Evolutionary conservation across 2,329 filamentous ascomycete genomes (phyloP).

Genomic region (Neopestalotiopsis clavispora): DNA sequence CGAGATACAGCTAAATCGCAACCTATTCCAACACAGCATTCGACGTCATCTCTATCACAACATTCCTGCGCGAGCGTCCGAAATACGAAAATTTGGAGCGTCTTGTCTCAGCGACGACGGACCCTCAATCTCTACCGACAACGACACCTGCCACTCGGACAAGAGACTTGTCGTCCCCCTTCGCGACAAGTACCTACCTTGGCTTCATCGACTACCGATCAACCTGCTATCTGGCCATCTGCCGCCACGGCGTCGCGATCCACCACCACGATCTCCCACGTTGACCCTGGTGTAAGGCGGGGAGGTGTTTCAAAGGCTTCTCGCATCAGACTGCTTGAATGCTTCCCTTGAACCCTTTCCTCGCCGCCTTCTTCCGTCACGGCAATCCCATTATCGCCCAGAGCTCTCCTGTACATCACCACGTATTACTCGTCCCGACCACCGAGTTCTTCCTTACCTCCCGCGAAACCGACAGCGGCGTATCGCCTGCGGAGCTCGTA

Average conservation of each 20-base stretch:
- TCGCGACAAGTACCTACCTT: constrained; percentile 9
- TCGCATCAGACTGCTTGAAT: constrained; percentile 66
- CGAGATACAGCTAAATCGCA: constrained; percentile 6
- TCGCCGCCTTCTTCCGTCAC: constrained; percentile 93
- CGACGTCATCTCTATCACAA: background rate
- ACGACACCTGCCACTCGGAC: background rate
- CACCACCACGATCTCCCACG: constrained; percentile 8
- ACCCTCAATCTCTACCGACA: background rate
- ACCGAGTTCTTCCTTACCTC: constrained; percentile 89
- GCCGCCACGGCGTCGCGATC: constrained; percentile 2
- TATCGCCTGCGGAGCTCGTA: constrained; percentile 78
- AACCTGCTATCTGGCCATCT: background rate
- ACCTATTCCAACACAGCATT: constrained; percentile 5
- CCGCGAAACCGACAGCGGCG: constrained; percentile 85
- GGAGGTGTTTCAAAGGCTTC: constrained; percentile 25
- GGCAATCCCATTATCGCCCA: constrained; percentile 83
- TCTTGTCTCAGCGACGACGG: background rate
- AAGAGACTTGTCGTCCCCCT: background rate
- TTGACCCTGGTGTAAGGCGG: constrained; percentile 25
- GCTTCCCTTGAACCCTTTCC: constrained; percentile 98
- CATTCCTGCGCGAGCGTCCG: background rate
- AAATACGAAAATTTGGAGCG: background rate
- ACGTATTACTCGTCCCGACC: constrained; percentile 91
- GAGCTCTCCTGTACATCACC: constrained; percentile 89
- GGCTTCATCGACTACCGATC: background rate